Conservation (phyloP, 768 basidiomycete genomes). For the Cantharellus anzutake region DNA sequence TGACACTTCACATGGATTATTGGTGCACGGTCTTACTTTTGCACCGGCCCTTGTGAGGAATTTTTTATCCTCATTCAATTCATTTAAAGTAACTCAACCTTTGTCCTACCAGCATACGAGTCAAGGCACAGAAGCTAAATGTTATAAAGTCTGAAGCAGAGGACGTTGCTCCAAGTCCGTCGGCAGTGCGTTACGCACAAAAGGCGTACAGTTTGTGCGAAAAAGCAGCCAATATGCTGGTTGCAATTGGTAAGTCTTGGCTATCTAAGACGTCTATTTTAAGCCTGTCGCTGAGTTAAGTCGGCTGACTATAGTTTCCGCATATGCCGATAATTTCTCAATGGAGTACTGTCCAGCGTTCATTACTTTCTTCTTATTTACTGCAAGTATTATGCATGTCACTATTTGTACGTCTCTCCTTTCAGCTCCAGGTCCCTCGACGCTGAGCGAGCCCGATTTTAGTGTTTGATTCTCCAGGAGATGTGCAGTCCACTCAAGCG, state of each 20-base stretch:
- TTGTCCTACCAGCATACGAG: constrained; percentile 5
- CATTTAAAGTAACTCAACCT: background rate
- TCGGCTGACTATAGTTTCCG: constrained; percentile 4
- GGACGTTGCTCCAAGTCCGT: constrained; percentile 8
- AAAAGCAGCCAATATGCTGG: constrained; percentile 15
- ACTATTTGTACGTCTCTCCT: constrained; percentile 3
- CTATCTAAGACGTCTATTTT: constrained; percentile 6
- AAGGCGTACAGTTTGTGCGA: constrained; percentile 14
- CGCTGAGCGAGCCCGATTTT: background rate
- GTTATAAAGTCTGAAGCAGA: constrained; percentile 4
- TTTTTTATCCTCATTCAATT: background rate
- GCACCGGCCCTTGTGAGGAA: constrained; percentile 15
- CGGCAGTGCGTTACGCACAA: background rate
- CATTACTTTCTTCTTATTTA: constrained; percentile 16
- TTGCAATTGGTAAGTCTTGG: constrained; percentile 7
- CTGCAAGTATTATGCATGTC: constrained; percentile 15
- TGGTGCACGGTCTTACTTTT: constrained; percentile 16
- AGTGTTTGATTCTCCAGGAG: constrained; percentile 21
- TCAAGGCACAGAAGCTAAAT: constrained; percentile 1
- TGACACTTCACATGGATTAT: constrained; percentile 15
- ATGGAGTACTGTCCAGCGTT: constrained; percentile 14
- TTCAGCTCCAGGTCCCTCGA: background rate
- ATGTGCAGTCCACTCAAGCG: constrained; percentile 8
- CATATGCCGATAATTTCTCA: constrained; percentile 13
- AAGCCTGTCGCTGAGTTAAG: background rate